Conservation (phyloP, 1,284 basidiomycete genomes). For the Naganishia liquefaciens region DNA sequence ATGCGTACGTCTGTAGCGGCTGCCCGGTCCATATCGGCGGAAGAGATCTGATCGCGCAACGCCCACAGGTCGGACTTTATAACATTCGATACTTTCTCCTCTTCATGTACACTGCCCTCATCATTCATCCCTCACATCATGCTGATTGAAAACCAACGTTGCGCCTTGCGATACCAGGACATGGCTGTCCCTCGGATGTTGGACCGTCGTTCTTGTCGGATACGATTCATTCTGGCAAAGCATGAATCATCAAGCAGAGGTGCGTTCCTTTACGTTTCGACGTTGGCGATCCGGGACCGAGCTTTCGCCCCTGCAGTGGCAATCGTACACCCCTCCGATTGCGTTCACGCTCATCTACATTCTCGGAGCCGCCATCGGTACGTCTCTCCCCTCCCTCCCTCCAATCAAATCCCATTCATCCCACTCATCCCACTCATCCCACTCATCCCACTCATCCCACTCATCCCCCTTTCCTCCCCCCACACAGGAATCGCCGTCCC, state of each 20-base stretch:
- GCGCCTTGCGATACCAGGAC: constrained; percentile 56
- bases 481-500: constrained; percentile 67
- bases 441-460: too few species aligned
- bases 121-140: constrained; percentile 2
- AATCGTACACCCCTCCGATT: constrained; percentile 65
- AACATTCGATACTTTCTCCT: constrained; percentile 96
- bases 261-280: constrained; percentile 42
- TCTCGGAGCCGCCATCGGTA: constrained; percentile 66
- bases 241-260: constrained; percentile 60
- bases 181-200: constrained; percentile 69
- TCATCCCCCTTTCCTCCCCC: too few species aligned
- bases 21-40: background rate
- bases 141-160: constrained; percentile 17
- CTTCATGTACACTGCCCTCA: constrained; percentile 69
- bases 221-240: constrained; percentile 63
- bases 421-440: too few species aligned
- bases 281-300: too few species aligned
- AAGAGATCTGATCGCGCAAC: background rate
- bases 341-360: constrained; percentile 74
- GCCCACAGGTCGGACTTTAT: constrained; percentile 70
- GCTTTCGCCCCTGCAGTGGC: constrained; percentile 59
- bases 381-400: too few species aligned
- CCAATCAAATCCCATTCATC: background rate
- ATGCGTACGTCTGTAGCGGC: constrained; percentile 61
- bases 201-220: constrained; percentile 63